These are phyloP conservation scores for Truncatella angustata DNA, from an alignment of 2,329 filamentous ascomycete species.

Conservation along the genomic window DNA sequence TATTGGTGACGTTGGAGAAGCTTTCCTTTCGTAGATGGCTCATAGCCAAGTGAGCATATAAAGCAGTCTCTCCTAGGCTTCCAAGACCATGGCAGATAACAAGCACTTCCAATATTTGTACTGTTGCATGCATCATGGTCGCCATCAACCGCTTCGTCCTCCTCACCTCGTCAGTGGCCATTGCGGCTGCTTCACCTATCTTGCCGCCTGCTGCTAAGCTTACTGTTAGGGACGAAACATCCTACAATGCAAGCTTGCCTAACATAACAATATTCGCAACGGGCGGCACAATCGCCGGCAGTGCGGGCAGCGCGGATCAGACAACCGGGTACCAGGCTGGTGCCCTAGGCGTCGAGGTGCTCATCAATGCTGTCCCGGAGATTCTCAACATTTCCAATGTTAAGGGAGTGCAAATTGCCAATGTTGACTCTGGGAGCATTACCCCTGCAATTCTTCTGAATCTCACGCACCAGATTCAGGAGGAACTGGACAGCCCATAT, in stretches of 20 bases:
- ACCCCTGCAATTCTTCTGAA: slow-evolving; percentile 47
- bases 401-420: slow-evolving; percentile 49
- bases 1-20: too few species aligned
- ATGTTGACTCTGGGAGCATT: slow-evolving; percentile 46
- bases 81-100: too few species aligned
- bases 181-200: not conserved
- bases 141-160: not conserved
- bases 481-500: slow-evolving; percentile 41
- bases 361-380: slow-evolving; percentile 55
- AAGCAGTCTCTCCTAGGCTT: too few species aligned
- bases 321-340: slow-evolving; percentile 42
- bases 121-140: not conserved
- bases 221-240: not conserved
- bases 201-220: not conserved
- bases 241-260: slow-evolving; percentile 30
- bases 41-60: too few species aligned
- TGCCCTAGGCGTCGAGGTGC: slow-evolving; percentile 44
- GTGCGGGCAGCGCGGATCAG: slow-evolving; percentile 44
- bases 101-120: too few species aligned
- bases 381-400: slow-evolving; percentile 54
- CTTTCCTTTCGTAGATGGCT: too few species aligned
- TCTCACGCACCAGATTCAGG: slow-evolving; percentile 46
- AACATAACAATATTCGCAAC: slow-evolving; percentile 58
- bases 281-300: slow-evolving; percentile 59
- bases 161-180: not conserved